phyloP scores from a whole-genome alignment of 2,329 filamentous ascomycete genomes.

The Onygena corvina region DNA sequence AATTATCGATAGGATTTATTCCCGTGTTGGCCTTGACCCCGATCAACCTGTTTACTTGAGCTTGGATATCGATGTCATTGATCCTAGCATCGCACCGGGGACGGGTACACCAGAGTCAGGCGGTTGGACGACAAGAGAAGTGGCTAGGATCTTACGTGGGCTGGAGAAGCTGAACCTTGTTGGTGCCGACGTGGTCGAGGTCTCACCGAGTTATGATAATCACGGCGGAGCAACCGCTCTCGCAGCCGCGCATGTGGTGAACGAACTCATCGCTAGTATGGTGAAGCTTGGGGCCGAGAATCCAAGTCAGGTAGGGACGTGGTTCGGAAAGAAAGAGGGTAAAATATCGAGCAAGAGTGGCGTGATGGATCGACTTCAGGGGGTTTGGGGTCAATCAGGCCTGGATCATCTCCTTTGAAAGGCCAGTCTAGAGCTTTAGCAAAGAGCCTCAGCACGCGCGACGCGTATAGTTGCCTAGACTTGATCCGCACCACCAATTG shows the following conservation, averaged over 20 bases:
- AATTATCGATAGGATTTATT: slow-evolving; percentile 58
- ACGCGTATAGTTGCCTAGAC: no score
- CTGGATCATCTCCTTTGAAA: neutral
- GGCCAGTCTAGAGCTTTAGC: neutral
- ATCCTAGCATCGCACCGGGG: slow-evolving; percentile 57
- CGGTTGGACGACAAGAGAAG: slow-evolving; percentile 79
- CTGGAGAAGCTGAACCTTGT: slow-evolving; percentile 73
- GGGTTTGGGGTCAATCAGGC: neutral
- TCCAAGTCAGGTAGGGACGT: slow-evolving; percentile 27
- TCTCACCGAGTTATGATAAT: slow-evolving; percentile 73
- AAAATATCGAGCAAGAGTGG: neutral
- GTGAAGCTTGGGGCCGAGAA: slow-evolving; percentile 33
- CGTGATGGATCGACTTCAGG: neutral
- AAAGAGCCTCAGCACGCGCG: no score
- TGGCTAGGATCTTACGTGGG: slow-evolving; percentile 70
- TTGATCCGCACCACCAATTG: neutral
- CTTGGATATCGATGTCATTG: slow-evolving; percentile 70
- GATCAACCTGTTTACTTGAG: slow-evolving; percentile 69
- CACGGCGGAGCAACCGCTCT: slow-evolving; percentile 68
- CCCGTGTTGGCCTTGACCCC: slow-evolving; percentile 51
- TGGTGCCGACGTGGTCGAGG: slow-evolving; percentile 82
- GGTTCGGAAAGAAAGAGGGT: neutral
- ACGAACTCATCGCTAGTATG: slow-evolving; percentile 62
- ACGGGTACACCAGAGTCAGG: slow-evolving; percentile 85
- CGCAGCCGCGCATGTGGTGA: slow-evolving; percentile 71